phyloP scores from a whole-genome alignment of 2,329 filamentous ascomycete genomes.

The Penicillium italicum region DNA sequence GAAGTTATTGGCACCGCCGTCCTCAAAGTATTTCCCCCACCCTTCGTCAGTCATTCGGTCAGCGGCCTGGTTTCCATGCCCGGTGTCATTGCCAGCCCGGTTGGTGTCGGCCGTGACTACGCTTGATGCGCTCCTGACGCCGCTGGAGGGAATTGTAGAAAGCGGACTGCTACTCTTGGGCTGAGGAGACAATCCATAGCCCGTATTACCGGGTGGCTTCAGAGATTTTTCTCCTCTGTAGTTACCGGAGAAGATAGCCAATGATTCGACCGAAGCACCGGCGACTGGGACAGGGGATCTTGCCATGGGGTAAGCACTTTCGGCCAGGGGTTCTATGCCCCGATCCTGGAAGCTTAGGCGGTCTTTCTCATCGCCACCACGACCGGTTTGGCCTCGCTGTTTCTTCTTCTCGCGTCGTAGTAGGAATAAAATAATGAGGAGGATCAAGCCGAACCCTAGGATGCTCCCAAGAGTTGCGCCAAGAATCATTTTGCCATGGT shows the following conservation, averaged over 20 bases:
- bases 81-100: constrained; percentile 15
- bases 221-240: constrained; percentile 33
- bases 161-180: constrained; percentile 27
- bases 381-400: constrained; percentile 39
- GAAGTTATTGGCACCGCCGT: constrained; percentile 31
- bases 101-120: constrained; percentile 21
- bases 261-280: constrained; percentile 37
- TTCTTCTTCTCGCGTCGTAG: constrained; percentile 52
- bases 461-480: constrained; percentile 81
- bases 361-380: constrained; percentile 56
- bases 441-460: constrained; percentile 65
- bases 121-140: constrained; percentile 21
- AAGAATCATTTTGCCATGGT: constrained; percentile 58
- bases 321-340: constrained; percentile 43
- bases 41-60: constrained; percentile 47
- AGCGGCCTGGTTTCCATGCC: constrained; percentile 24
- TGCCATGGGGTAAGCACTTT: constrained; percentile 45
- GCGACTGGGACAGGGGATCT: constrained; percentile 38
- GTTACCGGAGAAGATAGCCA: constrained; percentile 42
- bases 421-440: constrained; percentile 69
- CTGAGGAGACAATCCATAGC: constrained; percentile 19
- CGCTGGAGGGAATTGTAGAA: constrained; percentile 31
- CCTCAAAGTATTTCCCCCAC: constrained; percentile 49
- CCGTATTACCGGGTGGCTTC: constrained; percentile 20
- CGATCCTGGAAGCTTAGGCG: constrained; percentile 45